Conservation (phyloP, 108 stramenopile species). For the Pseudonitzschia delicatissima region DNA sequence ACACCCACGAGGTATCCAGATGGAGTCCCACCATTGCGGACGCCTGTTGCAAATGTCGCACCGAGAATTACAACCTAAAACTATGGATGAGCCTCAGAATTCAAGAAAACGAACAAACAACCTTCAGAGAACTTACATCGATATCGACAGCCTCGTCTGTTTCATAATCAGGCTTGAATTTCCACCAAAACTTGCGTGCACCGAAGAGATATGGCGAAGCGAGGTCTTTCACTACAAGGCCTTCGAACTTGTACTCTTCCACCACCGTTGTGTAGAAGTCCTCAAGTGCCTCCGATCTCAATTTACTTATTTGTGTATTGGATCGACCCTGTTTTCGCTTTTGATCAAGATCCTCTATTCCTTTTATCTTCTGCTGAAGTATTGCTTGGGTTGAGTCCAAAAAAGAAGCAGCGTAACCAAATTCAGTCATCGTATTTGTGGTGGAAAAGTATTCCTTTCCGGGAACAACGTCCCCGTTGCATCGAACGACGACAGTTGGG, state of each 20-base stretch:
- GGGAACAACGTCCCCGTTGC: slow-evolving; percentile 57
- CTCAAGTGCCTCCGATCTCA: slow-evolving; percentile 58
- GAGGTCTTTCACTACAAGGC: slow-evolving; percentile 78
- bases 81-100: background rate
- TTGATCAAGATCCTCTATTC: slow-evolving; percentile 18
- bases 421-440: slow-evolving; percentile 22
- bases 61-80: slow-evolving; percentile 40
- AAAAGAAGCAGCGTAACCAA: slow-evolving; percentile 30
- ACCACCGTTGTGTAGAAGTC: slow-evolving; percentile 61
- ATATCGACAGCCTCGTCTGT: slow-evolving; percentile 50
- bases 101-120: background rate
- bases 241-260: slow-evolving; percentile 64
- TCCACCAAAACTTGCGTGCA: slow-evolving; percentile 69
- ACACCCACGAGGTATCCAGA: slow-evolving; percentile 64
- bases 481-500: slow-evolving; percentile 58
- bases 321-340: slow-evolving; percentile 25
- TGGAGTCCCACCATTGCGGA: slow-evolving; percentile 38
- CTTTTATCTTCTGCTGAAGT: slow-evolving; percentile 21
- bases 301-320: slow-evolving; percentile 49
- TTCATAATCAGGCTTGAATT: slow-evolving; percentile 65
- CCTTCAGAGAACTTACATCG: slow-evolving; percentile 35
- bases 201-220: slow-evolving; percentile 69
- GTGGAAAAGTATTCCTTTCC: slow-evolving; percentile 60
- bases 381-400: slow-evolving; percentile 59
- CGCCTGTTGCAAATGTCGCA: slow-evolving; percentile 48